Evolutionary conservation across 2,329 filamentous ascomycete genomes (phyloP).

Genomic region (Fusarium tanahbumbuense): DNA sequence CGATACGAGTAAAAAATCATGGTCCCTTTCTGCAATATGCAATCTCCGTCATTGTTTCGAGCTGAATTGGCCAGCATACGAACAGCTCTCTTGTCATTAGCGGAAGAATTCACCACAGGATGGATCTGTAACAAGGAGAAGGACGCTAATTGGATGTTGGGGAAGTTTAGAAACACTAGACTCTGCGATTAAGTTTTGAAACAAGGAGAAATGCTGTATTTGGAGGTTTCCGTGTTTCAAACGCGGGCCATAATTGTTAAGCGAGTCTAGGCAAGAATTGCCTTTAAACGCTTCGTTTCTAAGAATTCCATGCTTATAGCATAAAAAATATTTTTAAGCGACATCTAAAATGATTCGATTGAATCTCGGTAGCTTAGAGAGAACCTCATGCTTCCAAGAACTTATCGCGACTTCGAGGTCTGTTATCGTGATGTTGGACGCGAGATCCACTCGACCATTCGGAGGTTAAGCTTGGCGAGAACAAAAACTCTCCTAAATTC

Average conservation of each 20-base stretch:
- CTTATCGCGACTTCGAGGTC: neutral
- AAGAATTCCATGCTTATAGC: neutral
- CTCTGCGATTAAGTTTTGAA: constrained; percentile 19
- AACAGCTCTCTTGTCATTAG: neutral
- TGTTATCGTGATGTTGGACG: neutral
- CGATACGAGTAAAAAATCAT: neutral
- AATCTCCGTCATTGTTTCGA: constrained; percentile 20
- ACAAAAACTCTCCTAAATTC: neutral
- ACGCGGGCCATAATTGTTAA: neutral
- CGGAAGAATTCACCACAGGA: constrained; percentile 15
- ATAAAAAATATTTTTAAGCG: neutral
- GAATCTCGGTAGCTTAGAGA: too few relatives aligned
- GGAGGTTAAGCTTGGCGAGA: neutral
- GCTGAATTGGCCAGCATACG: neutral
- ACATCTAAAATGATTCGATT: too few relatives aligned
- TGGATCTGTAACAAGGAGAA: constrained; percentile 7
- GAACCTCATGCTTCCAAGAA: neutral
- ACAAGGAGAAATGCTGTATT: constrained; percentile 19
- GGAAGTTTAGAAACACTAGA: constrained; percentile 9
- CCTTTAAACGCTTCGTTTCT: neutral
- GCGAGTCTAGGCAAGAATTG: neutral
- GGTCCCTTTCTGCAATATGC: neutral
- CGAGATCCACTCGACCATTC: neutral
- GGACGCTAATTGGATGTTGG: neutral
- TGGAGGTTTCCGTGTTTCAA: constrained; percentile 22